Percentiles rank a stretch among this genome's conserved stretches.
These are phyloP conservation scores for Oxyria digyna DNA, from an alignment of 148 eudicot genomes.

Conservation along the genomic window DNA sequence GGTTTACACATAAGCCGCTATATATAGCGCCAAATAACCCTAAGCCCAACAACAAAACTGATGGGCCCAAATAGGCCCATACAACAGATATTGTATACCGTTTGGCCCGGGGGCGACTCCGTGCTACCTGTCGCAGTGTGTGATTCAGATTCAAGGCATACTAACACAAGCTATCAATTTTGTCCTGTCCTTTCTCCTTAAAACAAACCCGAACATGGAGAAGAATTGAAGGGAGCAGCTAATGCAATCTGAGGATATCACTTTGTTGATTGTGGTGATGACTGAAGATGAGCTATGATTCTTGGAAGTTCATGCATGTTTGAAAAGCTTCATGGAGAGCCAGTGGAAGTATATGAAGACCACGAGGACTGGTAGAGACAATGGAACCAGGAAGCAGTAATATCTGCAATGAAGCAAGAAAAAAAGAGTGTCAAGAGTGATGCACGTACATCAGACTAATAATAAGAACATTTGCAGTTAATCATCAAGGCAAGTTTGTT, in stretches of 20 bases:
- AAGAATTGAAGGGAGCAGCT: not conserved
- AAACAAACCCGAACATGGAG: too few relatives aligned
- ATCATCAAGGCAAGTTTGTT: too few relatives aligned
- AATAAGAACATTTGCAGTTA: not conserved
- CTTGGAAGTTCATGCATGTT: conserved; percentile 48
- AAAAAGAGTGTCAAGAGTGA: not conserved
- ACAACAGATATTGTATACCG: too few relatives aligned
- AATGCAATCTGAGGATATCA: not conserved
- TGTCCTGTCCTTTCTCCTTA: too few relatives aligned
- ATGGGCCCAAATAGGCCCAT: too few relatives aligned
- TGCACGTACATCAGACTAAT: not conserved
- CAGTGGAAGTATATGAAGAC: conserved; percentile 79
- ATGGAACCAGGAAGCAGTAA: conserved; percentile 76
- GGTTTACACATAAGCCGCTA: too few relatives aligned
- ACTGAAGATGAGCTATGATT: not conserved
- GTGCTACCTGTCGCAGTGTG: too few relatives aligned
- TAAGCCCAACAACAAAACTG: too few relatives aligned
- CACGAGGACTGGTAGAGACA: conserved; percentile 56
- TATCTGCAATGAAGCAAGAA: conserved; percentile 35
- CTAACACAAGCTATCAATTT: too few relatives aligned
- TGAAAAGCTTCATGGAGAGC: conserved; percentile 92
- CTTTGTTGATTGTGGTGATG: not conserved
- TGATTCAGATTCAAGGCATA: too few relatives aligned
- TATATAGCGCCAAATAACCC: too few relatives aligned
- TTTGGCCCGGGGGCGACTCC: too few relatives aligned